Conservation (phyloP, 306 rosid species). For the Fragaria iinumae region DNA sequence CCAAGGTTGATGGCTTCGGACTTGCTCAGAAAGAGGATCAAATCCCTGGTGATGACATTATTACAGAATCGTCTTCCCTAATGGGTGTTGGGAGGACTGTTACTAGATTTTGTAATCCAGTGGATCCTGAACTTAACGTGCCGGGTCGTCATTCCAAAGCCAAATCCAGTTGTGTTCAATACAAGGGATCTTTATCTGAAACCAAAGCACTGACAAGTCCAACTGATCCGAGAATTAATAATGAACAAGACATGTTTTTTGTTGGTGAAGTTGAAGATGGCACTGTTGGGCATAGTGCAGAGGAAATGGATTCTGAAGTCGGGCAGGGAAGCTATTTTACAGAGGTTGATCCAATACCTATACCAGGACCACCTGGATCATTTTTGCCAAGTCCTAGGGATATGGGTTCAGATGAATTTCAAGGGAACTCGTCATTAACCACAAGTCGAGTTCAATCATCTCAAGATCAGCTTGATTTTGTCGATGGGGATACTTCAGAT, state of each 20-base stretch:
- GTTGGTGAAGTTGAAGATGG: slow-evolving; percentile 34
- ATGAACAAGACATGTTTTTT: slow-evolving; percentile 37
- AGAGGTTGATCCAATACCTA: slow-evolving; percentile 54
- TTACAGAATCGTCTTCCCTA: slow-evolving; percentile 25
- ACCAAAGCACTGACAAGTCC: slow-evolving; percentile 26
- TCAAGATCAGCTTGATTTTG: slow-evolving; percentile 45
- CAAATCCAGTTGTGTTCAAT: slow-evolving; percentile 23
- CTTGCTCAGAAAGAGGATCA: slow-evolving; percentile 21
- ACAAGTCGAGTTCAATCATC: slow-evolving; percentile 51
- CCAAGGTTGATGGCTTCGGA: slow-evolving; percentile 23
- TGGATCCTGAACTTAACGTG: slow-evolving; percentile 25
- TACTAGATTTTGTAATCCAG: slow-evolving; percentile 27
- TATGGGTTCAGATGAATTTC: slow-evolving; percentile 52
- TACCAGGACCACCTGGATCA: slow-evolving; percentile 71
- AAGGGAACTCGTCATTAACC: slow-evolving; percentile 57
- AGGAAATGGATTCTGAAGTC: slow-evolving; percentile 37
- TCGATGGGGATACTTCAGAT: slow-evolving; percentile 53
- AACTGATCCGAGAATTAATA: slow-evolving; percentile 19
- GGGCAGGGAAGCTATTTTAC: slow-evolving; percentile 33
- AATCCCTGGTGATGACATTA: slow-evolving; percentile 20
- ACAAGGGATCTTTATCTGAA: slow-evolving; percentile 24
- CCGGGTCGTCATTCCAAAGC: slow-evolving; percentile 13
- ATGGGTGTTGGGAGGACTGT: slow-evolving; percentile 22
- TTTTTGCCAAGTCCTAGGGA: slow-evolving; percentile 60
- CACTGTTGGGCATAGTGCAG: slow-evolving; percentile 29